These are phyloP conservation scores for Pythium plurisporium DNA, from an alignment of 352 stramenopile species.

Conservation along the genomic window DNA sequence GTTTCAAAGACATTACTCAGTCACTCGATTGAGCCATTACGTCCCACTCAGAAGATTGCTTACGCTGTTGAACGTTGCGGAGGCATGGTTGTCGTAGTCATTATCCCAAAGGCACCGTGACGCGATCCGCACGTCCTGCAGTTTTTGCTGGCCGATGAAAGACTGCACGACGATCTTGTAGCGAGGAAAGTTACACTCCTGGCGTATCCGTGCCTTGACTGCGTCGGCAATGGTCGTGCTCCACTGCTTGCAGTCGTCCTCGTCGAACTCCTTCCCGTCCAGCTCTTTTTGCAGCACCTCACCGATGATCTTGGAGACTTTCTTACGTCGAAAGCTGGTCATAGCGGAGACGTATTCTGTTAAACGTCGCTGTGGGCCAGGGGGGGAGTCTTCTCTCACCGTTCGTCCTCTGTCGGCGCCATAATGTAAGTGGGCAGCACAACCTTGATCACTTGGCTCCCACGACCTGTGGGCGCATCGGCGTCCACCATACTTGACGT, in stretches of 20 bases:
- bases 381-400: too few species aligned
- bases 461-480: constrained; percentile 33
- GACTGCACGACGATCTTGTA: constrained; percentile 95
- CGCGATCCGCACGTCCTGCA: constrained; percentile 92
- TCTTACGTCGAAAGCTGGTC: constrained; percentile 73
- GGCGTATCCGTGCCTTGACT: constrained; percentile 54
- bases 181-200: constrained; percentile 72
- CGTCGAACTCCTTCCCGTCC: constrained; percentile 71
- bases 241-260: constrained; percentile 65
- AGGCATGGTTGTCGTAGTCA: constrained; percentile 92
- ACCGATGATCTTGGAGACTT: constrained; percentile 66
- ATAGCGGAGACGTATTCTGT: too few species aligned
- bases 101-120: constrained; percentile 94
- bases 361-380: too few species aligned
- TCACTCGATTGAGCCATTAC: not conserved
- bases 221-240: constrained; percentile 58
- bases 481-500: constrained; percentile 41
- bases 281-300: constrained; percentile 67
- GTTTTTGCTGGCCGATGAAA: constrained; percentile 90
- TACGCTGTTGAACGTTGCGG: constrained; percentile 83
- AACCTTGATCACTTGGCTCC: constrained; percentile 71
- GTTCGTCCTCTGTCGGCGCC: constrained; percentile 71
- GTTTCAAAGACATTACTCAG: too few species aligned
- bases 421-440: constrained; percentile 85
- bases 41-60: constrained; percentile 1